Base-by-base conservation (phyloP, 495 filamentous ascomycete species). In the Hyaloscypha variabilis region DNA sequence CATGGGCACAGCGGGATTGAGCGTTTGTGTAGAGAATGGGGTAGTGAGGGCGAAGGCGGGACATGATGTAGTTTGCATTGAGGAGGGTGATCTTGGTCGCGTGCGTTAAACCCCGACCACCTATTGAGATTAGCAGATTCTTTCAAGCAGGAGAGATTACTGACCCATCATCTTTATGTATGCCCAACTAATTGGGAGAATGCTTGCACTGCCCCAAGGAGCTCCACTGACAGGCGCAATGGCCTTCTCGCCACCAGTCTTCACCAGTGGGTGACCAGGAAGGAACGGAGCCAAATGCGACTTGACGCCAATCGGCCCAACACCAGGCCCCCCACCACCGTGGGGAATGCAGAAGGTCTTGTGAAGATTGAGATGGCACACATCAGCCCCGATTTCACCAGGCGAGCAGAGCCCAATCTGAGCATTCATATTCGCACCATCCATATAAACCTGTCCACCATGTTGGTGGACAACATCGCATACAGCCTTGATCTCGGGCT, bases 321-420 rank as follows among this genome's bases (percentile, higher is more conserved):
- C 93, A 66, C 95, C 95, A 6, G 95, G 95, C 25, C 95, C 95
- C 64, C 95, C 95, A 64, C 95, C 95, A 58, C 95, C 95, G 76
- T 99, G 95, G 24, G 95, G 95, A 71, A 99, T 99, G 79, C 95
- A 99, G 83, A 99, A 99, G 1, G 95, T 99, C 81, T 99, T 99
- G 85, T 99, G 95, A 19, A 99, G 82, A 76, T 99, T 99, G 62
- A 99, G 79, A 80, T 99, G 95, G 84, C 95, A 99, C 28, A 98
- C 96, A 73, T 99, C 95, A 13, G 95, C 95, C 46, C 95, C 95
- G 70, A 99, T 97, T 74, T 97, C 93, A 19, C 95, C 95, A 5
- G 95, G 95, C 0, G 93, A 96, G 82, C 95, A 98, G 11, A 99
- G 87, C 1, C 95, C 95, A 66, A 99, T 97, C 76, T 99, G 95